A percentile compares a stretch with the other conserved stretches of the same genome.
phyloP scores from a whole-genome alignment of 495 filamentous ascomycete genomes.

The Cairneyella variabilis region DNA sequence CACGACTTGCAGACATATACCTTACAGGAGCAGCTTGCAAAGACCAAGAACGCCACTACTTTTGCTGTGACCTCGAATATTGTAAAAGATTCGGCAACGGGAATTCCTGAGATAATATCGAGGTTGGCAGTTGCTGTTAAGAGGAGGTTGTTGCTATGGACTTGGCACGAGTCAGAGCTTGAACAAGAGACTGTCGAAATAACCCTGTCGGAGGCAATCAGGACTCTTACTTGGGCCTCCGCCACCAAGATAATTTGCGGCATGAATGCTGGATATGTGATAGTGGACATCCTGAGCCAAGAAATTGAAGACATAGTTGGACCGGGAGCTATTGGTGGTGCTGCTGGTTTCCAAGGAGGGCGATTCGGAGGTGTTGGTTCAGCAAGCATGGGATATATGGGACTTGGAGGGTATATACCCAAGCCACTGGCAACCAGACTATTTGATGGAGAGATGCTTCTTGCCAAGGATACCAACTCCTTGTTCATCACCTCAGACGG shows the following conservation, averaged over 20 bases:
- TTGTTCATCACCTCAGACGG: constrained; percentile 84
- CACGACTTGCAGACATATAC: constrained; percentile 85
- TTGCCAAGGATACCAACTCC: constrained; percentile 95
- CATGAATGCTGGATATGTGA: constrained; percentile 80
- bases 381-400: constrained; percentile 91
- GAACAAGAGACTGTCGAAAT: constrained; percentile 70
- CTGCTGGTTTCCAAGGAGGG: constrained; percentile 59
- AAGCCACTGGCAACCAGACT: constrained; percentile 83
- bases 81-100: constrained; percentile 79
- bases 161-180: constrained; percentile 93
- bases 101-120: constrained; percentile 86
- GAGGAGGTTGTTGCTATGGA: constrained; percentile 83
- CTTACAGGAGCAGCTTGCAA: constrained; percentile 70
- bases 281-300: constrained; percentile 76
- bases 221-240: constrained; percentile 84
- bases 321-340: constrained; percentile 69
- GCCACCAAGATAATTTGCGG: constrained; percentile 82
- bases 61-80: constrained; percentile 96
- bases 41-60: constrained; percentile 80
- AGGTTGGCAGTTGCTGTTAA: constrained; percentile 89
- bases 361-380: constrained; percentile 54
- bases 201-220: constrained; percentile 70
- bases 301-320: constrained; percentile 72
- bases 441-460: constrained; percentile 74
- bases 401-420: constrained; percentile 83